Conservation (phyloP, 176 grass and related monocot genomes). For the Raddia distichophylla region DNA sequence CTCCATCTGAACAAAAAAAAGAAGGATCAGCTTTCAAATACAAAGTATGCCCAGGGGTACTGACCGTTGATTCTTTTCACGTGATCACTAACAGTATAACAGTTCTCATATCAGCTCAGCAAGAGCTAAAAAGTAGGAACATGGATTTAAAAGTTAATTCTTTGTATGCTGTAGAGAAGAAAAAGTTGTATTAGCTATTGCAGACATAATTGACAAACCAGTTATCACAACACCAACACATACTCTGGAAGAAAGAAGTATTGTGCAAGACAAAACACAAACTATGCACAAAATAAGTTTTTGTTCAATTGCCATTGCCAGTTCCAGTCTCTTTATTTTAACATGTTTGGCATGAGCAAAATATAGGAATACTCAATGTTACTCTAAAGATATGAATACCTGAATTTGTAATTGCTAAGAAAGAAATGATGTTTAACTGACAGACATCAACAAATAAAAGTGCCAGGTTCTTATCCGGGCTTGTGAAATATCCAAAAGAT, state of each 20-base stretch:
- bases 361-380: not conserved
- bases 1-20: conserved; percentile 52
- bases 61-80: not conserved
- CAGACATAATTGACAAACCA: conserved; percentile 3
- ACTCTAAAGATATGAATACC: not conserved
- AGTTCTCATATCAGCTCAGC: not conserved
- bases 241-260: not conserved
- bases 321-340: not conserved
- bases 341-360: not conserved
- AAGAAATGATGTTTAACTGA: not conserved
- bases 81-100: not conserved
- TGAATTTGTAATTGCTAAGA: not conserved
- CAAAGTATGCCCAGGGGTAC: not conserved
- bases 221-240: not conserved
- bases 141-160: not conserved
- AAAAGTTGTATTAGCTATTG: not conserved
- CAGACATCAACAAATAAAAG: not conserved
- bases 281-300: conserved; percentile 3
- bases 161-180: not conserved
- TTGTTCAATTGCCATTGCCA: not conserved
- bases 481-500: not conserved
- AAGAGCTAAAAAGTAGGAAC: not conserved
- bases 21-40: conserved; percentile 21
- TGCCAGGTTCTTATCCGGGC: not conserved
- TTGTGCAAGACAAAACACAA: conserved; percentile 11